Conservation (phyloP, 768 basidiomycete species). For the Lentinula sp. region DNA sequence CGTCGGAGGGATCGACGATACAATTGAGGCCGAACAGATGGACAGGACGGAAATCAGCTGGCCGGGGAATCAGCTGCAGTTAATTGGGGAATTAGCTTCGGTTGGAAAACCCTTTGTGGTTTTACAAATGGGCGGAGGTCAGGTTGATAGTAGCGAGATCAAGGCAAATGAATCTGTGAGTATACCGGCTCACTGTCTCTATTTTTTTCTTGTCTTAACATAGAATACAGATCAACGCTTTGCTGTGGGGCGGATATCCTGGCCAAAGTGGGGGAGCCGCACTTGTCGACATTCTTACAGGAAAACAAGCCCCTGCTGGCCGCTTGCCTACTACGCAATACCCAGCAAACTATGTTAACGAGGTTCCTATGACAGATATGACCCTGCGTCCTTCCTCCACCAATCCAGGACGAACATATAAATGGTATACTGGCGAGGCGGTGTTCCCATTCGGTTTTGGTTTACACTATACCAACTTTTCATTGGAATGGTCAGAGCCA, state of each 20-base stretch:
- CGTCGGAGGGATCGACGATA: conserved; percentile 48
- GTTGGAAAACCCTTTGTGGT: conserved; percentile 47
- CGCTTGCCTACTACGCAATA: conserved; percentile 52
- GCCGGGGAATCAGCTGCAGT: conserved; percentile 50
- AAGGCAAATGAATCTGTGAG: conserved; percentile 36
- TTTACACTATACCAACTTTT: conserved; percentile 49
- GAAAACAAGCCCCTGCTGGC: conserved; percentile 48
- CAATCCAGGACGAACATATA: conserved; percentile 53
- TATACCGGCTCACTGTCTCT: background rate
- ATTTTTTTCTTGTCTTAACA: background rate
- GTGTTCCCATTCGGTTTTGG: conserved; percentile 50
- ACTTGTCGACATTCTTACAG: conserved; percentile 44
- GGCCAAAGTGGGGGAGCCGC: conserved; percentile 52
- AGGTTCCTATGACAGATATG: conserved; percentile 57
- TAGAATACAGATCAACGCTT: conserved; percentile 37
- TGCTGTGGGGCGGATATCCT: conserved; percentile 55
- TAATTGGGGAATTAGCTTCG: conserved; percentile 37
- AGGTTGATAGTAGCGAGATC: conserved; percentile 42
- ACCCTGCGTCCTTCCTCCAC: conserved; percentile 38
- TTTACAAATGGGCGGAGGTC: conserved; percentile 52
- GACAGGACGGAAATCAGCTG: conserved; percentile 47
- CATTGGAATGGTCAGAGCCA: conserved; percentile 27
- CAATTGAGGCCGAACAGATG: conserved; percentile 38
- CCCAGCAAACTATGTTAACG: conserved; percentile 38
- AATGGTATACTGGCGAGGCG: conserved; percentile 49